Evolutionary conservation across 129 eudicot genomes (phyloP).

Genomic region (Lactuca saligna): DNA sequence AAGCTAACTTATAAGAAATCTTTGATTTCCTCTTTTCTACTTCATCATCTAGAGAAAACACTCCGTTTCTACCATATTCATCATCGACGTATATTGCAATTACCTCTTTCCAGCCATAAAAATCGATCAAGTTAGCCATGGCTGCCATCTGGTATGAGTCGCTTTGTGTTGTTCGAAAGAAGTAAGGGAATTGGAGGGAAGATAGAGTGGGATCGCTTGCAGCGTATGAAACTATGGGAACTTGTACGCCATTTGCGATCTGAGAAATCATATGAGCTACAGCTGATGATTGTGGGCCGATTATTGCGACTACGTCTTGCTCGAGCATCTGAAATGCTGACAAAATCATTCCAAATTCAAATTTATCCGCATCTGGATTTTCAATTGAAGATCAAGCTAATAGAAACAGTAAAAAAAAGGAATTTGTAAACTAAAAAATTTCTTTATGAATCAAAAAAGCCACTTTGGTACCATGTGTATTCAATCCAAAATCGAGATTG

Average conservation of each 20-base stretch:
- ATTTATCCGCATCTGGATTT: neutral
- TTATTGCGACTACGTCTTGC: slow-evolving; percentile 56
- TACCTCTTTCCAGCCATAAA: slow-evolving; percentile 64
- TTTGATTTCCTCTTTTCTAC: slow-evolving; percentile 45
- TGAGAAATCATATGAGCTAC: slow-evolving; percentile 62
- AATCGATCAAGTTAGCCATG: slow-evolving; percentile 59
- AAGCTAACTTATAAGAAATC: slow-evolving; percentile 45
- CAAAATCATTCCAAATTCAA: slow-evolving; percentile 26
- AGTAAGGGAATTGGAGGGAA: slow-evolving; percentile 62
- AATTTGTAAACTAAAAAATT: neutral
- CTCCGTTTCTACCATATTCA: slow-evolving; percentile 56
- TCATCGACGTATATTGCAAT: slow-evolving; percentile 57
- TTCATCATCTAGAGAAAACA: slow-evolving; percentile 51
- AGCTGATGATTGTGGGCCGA: slow-evolving; percentile 71
- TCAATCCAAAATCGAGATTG: neutral
- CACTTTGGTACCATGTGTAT: neutral
- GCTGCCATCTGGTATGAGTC: slow-evolving; percentile 66
- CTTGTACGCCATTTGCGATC: slow-evolving; percentile 54
- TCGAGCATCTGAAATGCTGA: slow-evolving; percentile 68
- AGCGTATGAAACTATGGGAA: slow-evolving; percentile 58
- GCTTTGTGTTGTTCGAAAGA: slow-evolving; percentile 52
- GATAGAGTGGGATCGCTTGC: slow-evolving; percentile 68
- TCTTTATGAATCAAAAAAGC: neutral
- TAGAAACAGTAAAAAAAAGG: slow-evolving; percentile 1
- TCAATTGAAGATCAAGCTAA: neutral